These are phyloP conservation scores for Magnolia changhungtana DNA, from an alignment of 164 flowering plant genomes.

Conservation along the genomic window DNA sequence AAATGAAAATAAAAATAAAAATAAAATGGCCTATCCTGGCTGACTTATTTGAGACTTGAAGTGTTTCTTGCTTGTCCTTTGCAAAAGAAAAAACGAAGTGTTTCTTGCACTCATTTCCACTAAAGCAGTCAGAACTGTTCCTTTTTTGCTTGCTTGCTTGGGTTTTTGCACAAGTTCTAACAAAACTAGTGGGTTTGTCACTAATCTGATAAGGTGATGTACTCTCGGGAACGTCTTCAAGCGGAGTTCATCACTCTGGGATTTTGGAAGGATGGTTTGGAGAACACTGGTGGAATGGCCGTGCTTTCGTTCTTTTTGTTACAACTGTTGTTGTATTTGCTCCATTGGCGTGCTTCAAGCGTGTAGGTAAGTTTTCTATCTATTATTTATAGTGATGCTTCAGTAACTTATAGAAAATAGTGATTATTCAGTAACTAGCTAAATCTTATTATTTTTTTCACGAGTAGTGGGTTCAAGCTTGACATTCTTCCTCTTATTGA, in stretches of 20 bases:
- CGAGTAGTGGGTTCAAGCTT: not conserved
- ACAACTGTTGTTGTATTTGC: constrained; percentile 67
- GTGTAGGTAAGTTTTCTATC: constrained; percentile 53
- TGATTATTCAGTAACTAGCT: not conserved
- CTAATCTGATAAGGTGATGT: constrained; percentile 63
- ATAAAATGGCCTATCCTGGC: too few species aligned
- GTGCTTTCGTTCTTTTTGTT: constrained; percentile 58
- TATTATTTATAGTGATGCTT: not conserved
- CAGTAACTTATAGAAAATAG: not conserved
- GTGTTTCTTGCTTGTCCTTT: too few species aligned
- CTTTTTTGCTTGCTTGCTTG: not conserved
- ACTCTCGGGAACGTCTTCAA: constrained; percentile 78
- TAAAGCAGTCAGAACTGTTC: not conserved
- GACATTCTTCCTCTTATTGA: not conserved
- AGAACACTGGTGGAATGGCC: constrained; percentile 88
- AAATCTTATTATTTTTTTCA: not conserved
- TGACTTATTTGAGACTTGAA: not conserved
- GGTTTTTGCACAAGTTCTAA: not conserved
- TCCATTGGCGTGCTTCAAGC: constrained; percentile 78
- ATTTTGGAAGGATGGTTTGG: constrained; percentile 94
- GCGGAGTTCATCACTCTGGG: constrained; percentile 79
- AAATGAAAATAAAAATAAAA: too few species aligned
- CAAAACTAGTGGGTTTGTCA: not conserved
- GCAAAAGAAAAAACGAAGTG: not conserved
- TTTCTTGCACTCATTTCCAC: not conserved